Evolutionary conservation across 2,329 filamentous ascomycete species (phyloP).

Genomic region (Botryosphaeria dothidea): DNA sequence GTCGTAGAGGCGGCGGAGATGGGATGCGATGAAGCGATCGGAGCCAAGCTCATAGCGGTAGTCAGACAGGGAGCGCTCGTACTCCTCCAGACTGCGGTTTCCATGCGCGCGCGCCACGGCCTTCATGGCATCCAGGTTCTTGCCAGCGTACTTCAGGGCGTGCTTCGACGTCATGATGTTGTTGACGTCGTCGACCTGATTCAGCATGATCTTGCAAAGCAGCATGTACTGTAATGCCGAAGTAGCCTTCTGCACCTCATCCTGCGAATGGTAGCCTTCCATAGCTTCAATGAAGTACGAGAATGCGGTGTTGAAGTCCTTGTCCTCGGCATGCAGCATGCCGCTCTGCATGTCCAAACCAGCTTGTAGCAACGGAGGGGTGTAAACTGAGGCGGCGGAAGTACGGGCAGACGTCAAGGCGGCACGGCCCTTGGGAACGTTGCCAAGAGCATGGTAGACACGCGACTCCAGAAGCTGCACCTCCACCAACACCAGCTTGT

Average conservation of each 20-base stretch:
- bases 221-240: slow-evolving; percentile 98
- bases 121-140: slow-evolving; percentile 98
- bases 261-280: slow-evolving; percentile 92
- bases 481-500: slow-evolving; percentile 97
- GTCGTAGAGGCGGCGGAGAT: slow-evolving; percentile 93
- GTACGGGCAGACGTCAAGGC: slow-evolving; percentile 93
- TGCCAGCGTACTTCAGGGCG: slow-evolving; percentile 91
- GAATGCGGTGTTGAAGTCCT: slow-evolving; percentile 98
- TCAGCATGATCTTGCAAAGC: slow-evolving; percentile 99
- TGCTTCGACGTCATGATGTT: slow-evolving; percentile 94
- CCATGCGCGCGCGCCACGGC: slow-evolving; percentile 93
- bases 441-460: slow-evolving; percentile 96
- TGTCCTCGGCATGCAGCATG: slow-evolving; percentile 97
- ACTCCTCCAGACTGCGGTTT: slow-evolving; percentile 94
- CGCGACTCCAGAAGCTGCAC: slow-evolving; percentile 96
- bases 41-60: slow-evolving; percentile 93
- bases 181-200: slow-evolving; percentile 94
- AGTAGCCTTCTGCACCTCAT: slow-evolving; percentile 87
- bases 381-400: slow-evolving; percentile 95
- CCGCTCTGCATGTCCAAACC: slow-evolving; percentile 99
- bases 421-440: slow-evolving; percentile 92
- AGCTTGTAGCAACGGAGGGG: slow-evolving; percentile 89
- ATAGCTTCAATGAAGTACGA: slow-evolving; percentile 99
- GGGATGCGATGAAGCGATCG: slow-evolving; percentile 95
- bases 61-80: slow-evolving; percentile 85